Conservation (phyloP, 2,329 filamentous ascomycete species). For the Ceratocystis albifundus region DNA sequence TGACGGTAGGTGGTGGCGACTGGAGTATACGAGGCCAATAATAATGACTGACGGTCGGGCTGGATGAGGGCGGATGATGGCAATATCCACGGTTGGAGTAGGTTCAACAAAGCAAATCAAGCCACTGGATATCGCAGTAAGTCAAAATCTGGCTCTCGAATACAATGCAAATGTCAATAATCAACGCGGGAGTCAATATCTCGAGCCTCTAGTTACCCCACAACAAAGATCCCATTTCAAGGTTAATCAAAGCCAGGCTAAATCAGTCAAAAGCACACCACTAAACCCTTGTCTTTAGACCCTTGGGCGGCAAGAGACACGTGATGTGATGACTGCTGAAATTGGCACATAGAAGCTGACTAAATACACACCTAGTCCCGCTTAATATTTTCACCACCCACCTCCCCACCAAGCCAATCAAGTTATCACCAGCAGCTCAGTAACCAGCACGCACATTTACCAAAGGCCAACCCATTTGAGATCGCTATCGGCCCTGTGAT, state of each 20-base stretch:
- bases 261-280: too few species aligned
- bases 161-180: not conserved
- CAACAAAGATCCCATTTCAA: not conserved
- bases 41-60: too few species aligned
- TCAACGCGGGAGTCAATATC: not conserved
- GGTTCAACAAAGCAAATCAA: not conserved
- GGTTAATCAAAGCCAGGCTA: not conserved
- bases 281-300: not conserved
- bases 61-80: not conserved
- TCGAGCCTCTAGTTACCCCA: slow-evolving; percentile 1
- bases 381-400: slow-evolving; percentile 20
- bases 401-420: not conserved
- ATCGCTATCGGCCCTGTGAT: not conserved
- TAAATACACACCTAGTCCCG: slow-evolving; percentile 13
- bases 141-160: not conserved
- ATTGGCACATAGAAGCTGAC: not conserved
- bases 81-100: not conserved
- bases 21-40: too few species aligned
- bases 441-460: not conserved
- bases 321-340: not conserved
- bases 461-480: not conserved
- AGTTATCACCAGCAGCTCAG: not conserved
- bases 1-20: slow-evolving; percentile 6
- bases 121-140: not conserved
- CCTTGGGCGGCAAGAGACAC: not conserved